Percentiles rank a stretch among this genome's conserved stretches.
Evolutionary conservation across 2,329 filamentous ascomycete genomes (phyloP).

Genomic region (Fusarium chuoi): DNA sequence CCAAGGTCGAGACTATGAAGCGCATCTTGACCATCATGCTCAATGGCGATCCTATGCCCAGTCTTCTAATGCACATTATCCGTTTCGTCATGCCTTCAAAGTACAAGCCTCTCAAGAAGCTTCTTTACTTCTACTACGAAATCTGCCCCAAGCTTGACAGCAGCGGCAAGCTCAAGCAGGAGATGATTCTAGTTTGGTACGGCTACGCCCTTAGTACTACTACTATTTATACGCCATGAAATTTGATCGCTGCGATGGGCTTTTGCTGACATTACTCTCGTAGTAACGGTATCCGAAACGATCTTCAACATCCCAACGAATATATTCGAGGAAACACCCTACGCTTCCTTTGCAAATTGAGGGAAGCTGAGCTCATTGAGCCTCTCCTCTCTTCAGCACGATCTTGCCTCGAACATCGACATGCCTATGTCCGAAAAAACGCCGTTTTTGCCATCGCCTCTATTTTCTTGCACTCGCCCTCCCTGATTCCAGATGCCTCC

Average conservation of each 20-base stretch:
- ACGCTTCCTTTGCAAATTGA: constrained; percentile 95
- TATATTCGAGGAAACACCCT: constrained; percentile 98
- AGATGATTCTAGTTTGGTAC: constrained; percentile 99
- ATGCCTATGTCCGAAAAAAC: constrained; percentile 98
- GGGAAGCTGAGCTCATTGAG: constrained; percentile 95
- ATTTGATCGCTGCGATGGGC: background rate
- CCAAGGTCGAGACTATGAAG: constrained; percentile 96
- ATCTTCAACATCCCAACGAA: constrained; percentile 97
- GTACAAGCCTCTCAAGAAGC: constrained; percentile 95
- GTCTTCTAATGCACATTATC: constrained; percentile 99
- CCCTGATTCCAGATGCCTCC: constrained; percentile 92
- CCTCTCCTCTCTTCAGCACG: constrained; percentile 92
- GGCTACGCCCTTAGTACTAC: constrained; percentile 14
- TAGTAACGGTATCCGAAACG: constrained; percentile 97
- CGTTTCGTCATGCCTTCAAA: constrained; percentile 99
- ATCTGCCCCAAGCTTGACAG: constrained; percentile 96
- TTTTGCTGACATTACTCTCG: constrained; percentile 15
- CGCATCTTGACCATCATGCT: constrained; percentile 96
- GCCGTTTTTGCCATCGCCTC: constrained; percentile 94
- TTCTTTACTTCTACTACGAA: constrained; percentile 99
- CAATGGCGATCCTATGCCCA: constrained; percentile 95
- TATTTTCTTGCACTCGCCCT: constrained; percentile 90
- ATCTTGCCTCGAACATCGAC: constrained; percentile 92
- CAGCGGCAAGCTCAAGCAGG: constrained; percentile 95
- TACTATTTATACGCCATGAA: background rate